These are phyloP conservation scores for Coniochaeta sp. DNA, from an alignment of 2,329 filamentous ascomycete species.

Conservation along the genomic window DNA sequence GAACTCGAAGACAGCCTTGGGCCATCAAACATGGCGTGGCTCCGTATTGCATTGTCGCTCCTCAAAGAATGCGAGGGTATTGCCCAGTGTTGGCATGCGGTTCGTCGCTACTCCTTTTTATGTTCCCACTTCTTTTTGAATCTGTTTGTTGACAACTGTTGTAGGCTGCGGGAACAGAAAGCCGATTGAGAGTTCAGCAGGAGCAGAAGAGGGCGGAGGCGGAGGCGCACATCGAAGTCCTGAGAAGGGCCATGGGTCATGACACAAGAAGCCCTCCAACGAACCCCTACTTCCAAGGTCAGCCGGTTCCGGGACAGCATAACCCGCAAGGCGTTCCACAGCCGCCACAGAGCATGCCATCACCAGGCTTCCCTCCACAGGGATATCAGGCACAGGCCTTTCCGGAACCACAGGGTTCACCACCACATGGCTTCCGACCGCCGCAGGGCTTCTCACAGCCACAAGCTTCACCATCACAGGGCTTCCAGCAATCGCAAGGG, in stretches of 20 bases:
- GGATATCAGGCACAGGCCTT: too few species aligned
- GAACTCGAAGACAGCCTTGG: neutral
- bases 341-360: too few species aligned
- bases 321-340: too few species aligned
- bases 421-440: neutral
- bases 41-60: neutral
- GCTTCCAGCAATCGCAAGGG: neutral
- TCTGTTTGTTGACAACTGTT: neutral
- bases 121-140: neutral
- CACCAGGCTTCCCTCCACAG: neutral
- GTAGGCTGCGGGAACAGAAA: neutral
- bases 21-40: neutral
- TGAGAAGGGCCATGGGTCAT: neutral
- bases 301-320: neutral
- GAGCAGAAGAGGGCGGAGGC: neutral
- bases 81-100: neutral
- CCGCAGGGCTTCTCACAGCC: neutral
- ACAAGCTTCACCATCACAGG: neutral
- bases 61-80: neutral
- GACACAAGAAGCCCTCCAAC: neutral
- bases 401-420: neutral
- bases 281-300: neutral
- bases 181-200: neutral
- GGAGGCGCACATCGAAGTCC: neutral
- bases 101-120: neutral